These are phyloP conservation scores for Halteria grandinella DNA, from an alignment of 73 alveolate species.

Conservation along the genomic window DNA sequence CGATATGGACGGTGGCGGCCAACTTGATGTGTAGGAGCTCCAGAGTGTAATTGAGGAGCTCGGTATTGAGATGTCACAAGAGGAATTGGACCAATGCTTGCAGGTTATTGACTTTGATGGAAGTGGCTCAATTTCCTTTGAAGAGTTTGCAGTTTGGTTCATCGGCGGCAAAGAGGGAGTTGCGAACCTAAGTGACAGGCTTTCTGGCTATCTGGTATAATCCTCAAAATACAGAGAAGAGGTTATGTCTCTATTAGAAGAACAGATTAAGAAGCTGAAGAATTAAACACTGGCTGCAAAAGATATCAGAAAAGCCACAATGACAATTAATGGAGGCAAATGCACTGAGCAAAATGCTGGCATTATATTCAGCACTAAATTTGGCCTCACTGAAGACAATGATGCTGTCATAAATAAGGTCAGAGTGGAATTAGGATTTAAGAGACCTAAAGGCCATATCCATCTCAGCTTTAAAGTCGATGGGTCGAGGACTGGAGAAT, in stretches of 20 bases:
- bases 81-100: conserved; percentile 22
- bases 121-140: conserved; percentile 25
- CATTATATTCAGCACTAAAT: conserved; percentile 1
- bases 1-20: too few relatives aligned
- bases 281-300: neutral
- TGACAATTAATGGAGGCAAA: conserved; percentile 11
- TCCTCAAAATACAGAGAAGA: conserved; percentile 8
- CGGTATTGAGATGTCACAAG: conserved; percentile 28
- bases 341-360: conserved; percentile 33
- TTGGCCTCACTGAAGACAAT: conserved; percentile 16
- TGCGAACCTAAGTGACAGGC: conserved; percentile 9
- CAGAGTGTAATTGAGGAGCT: conserved; percentile 3
- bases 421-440: too few relatives aligned
- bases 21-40: too few relatives aligned
- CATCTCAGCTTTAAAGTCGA: too few relatives aligned
- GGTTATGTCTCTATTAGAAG: conserved; percentile 16
- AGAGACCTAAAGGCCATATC: too few relatives aligned
- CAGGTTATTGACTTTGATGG: conserved; percentile 31
- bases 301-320: conserved; percentile 20
- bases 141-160: conserved; percentile 44
- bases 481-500: too few relatives aligned
- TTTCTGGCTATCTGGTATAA: conserved; percentile 38
- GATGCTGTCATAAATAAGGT: too few relatives aligned
- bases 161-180: conserved; percentile 56
- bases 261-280: neutral